These are phyloP conservation scores for Phytophthora pini DNA, from an alignment of 352 stramenopile species.

Conservation along the genomic window DNA sequence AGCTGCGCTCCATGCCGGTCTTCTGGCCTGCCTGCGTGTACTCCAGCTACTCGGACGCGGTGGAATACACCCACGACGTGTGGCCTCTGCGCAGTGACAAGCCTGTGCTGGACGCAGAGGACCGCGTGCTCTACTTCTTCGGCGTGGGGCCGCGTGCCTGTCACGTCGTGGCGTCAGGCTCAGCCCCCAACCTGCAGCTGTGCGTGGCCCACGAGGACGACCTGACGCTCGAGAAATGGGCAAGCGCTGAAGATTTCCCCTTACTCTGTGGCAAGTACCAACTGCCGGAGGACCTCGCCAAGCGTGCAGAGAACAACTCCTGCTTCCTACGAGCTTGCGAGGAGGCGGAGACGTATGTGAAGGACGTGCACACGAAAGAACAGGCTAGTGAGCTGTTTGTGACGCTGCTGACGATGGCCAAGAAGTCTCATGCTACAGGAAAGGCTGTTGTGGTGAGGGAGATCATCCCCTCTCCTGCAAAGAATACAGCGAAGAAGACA, in stretches of 20 bases:
- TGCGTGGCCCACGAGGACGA: constrained; percentile 58
- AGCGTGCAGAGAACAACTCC: constrained; percentile 47
- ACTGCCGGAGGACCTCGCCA: constrained; percentile 42
- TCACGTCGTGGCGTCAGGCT: constrained; percentile 31
- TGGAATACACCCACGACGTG: constrained; percentile 57
- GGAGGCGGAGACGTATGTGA: constrained; percentile 46
- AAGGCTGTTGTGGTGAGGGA: constrained; percentile 26
- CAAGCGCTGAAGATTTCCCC: constrained; percentile 38
- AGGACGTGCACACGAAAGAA: constrained; percentile 35
- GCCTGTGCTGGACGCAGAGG: constrained; percentile 64
- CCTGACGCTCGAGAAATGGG: constrained; percentile 31
- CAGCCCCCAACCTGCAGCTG: constrained; percentile 57
- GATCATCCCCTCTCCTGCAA: constrained; percentile 21
- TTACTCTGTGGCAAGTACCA: constrained; percentile 43
- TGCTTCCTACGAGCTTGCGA: constrained; percentile 61
- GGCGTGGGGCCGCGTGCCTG: constrained; percentile 55
- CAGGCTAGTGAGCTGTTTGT: constrained; percentile 45
- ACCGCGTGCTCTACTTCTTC: constrained; percentile 86
- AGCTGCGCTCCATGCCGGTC: constrained; percentile 56
- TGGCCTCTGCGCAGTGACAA: constrained; percentile 47
- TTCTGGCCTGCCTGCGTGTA: constrained; percentile 84
- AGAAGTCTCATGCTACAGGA: constrained; percentile 26
- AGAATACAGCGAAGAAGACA: constrained; percentile 12
- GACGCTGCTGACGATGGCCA: constrained; percentile 36
- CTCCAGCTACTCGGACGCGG: constrained; percentile 54